Evolutionary conservation across 805 yeast species (phyloP).

Genomic region (Myxozyma lipomycoides): DNA sequence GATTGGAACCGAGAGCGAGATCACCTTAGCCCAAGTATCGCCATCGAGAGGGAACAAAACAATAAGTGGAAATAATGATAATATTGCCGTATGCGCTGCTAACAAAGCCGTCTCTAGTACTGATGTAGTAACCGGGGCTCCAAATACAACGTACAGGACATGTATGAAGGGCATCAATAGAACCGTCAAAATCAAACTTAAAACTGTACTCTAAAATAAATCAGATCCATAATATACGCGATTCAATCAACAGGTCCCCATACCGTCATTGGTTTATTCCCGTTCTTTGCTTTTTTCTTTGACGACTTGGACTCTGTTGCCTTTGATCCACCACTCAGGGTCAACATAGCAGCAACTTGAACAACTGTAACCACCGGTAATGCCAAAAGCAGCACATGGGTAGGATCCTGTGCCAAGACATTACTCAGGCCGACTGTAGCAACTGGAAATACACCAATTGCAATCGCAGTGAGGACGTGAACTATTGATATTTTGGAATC

Average conservation of each 20-base stretch:
- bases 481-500: not conserved
- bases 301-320: not conserved
- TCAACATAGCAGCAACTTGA: not conserved
- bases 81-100: slow-evolving; percentile 56
- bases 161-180: slow-evolving; percentile 33
- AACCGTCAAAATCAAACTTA: slow-evolving; percentile 15
- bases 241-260: not conserved
- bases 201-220: slow-evolving; percentile 6
- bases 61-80: slow-evolving; percentile 63
- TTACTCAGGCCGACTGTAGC: slow-evolving; percentile 26
- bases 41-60: slow-evolving; percentile 52
- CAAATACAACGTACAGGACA: slow-evolving; percentile 55
- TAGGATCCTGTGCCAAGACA: slow-evolving; percentile 23
- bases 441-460: slow-evolving; percentile 9
- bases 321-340: too few relatives aligned
- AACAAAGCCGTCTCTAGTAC: slow-evolving; percentile 55
- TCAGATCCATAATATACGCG: not conserved
- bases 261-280: slow-evolving; percentile 3
- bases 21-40: slow-evolving; percentile 42
- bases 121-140: slow-evolving; percentile 68
- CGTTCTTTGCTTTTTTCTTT: not conserved
- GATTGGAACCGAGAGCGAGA: slow-evolving; percentile 34
- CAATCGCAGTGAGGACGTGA: not conserved
- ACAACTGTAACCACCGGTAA: slow-evolving; percentile 1
- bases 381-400: not conserved